A percentile compares a stretch with the other conserved stretches of the same genome.
Conservation (phyloP, 257 asterid genomes). For the Solanum dulcamara region DNA sequence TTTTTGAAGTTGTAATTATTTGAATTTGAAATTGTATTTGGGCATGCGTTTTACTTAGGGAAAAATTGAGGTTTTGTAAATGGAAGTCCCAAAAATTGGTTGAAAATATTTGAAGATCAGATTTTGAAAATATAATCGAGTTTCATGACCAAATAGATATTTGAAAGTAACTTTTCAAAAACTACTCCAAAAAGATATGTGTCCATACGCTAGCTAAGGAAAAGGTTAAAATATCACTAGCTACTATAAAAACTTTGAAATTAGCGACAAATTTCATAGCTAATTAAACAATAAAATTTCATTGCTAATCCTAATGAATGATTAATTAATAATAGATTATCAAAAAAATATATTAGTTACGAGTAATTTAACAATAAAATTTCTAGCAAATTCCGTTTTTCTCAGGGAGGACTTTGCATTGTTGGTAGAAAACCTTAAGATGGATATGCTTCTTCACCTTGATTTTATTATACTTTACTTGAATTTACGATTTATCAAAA, state of each 20-base stretch:
- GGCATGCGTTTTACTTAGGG: no score
- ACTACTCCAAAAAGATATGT: not conserved
- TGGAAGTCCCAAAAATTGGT: not conserved
- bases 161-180: not conserved
- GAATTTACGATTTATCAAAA: not conserved
- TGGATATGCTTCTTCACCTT: not conserved
- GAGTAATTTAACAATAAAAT: no score
- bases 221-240: not conserved
- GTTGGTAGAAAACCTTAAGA: not conserved
- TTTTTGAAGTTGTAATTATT: no score
- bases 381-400: not conserved
- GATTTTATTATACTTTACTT: not conserved
- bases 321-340: not conserved
- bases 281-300: not conserved
- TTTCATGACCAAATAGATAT: no score
- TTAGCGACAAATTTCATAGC: not conserved
- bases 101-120: no score
- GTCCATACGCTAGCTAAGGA: not conserved
- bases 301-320: not conserved
- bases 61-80: no score
- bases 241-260: not conserved
- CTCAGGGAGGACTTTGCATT: not conserved
- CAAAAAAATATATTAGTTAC: not conserved
- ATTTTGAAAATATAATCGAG: no score
- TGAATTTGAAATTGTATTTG: no score